Evolutionary conservation across 371 early-diverging fungal genomes (phyloP).

Genomic region (Entomophthora muscae): DNA sequence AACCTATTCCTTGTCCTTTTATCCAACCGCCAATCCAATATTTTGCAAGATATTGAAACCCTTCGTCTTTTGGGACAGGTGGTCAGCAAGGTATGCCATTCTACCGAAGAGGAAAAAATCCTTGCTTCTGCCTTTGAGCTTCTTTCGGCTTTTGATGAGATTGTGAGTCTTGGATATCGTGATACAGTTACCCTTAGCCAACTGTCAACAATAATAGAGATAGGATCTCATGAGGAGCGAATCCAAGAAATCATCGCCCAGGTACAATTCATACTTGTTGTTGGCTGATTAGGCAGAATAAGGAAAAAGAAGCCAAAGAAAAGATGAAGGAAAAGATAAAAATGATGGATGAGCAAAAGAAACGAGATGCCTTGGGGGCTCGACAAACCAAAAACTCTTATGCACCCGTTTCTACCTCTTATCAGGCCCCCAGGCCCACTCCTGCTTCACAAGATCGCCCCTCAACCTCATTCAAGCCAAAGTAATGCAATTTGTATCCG

Average conservation of each 20-base stretch:
- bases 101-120: slow-evolving; percentile 52
- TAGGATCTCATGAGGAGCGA: slow-evolving; percentile 94
- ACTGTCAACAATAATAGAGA: slow-evolving; percentile 77
- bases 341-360: slow-evolving; percentile 76
- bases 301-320: slow-evolving; percentile 92
- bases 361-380: slow-evolving; percentile 28
- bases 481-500: background rate
- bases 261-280: slow-evolving; percentile 18
- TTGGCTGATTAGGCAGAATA: slow-evolving; percentile 36
- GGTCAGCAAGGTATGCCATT: slow-evolving; percentile 77
- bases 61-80: slow-evolving; percentile 85
- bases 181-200: slow-evolving; percentile 43
- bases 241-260: slow-evolving; percentile 88
- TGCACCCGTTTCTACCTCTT: background rate
- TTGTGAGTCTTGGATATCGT: slow-evolving; percentile 76
- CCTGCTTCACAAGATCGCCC: background rate
- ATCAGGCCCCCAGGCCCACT: background rate
- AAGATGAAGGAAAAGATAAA: slow-evolving; percentile 83
- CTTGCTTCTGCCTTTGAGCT: slow-evolving; percentile 79
- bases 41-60: slow-evolving; percentile 85
- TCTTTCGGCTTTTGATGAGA: slow-evolving; percentile 86
- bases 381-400: background rate
- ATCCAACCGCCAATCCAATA: slow-evolving; percentile 43
- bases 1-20: slow-evolving; percentile 50
- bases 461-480: background rate